phyloP scores from a whole-genome alignment of 805 yeast species.

The Ogataea trehaloabstinens region DNA sequence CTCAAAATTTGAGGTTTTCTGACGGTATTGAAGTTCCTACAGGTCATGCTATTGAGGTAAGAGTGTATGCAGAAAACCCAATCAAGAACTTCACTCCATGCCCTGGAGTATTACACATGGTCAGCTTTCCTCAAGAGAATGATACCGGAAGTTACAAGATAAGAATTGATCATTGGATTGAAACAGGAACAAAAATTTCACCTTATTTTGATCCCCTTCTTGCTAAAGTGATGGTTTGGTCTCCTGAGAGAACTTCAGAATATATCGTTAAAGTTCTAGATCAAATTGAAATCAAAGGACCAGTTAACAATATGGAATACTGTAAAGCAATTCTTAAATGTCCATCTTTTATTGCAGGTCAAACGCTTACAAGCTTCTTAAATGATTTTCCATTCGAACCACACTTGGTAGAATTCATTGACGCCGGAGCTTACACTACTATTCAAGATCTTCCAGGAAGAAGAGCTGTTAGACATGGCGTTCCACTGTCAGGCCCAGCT shows the following conservation, averaged over 20 bases:
- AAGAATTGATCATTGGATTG: conserved; percentile 91
- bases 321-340: conserved; percentile 80
- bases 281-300: conserved; percentile 84
- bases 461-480: conserved; percentile 83
- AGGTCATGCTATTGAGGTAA: conserved; percentile 95
- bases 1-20: conserved; percentile 3
- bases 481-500: conserved; percentile 99
- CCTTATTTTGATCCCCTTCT: conserved; percentile 96
- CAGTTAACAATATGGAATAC: conserved; percentile 86
- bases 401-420: conserved; percentile 74
- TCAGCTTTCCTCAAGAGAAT: conserved; percentile 59
- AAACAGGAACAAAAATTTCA: conserved; percentile 79
- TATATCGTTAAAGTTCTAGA: conserved; percentile 75
- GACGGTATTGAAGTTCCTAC: conserved; percentile 35
- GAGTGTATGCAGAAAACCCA: conserved; percentile 96
- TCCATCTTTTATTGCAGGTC: conserved; percentile 74
- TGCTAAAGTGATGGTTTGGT: conserved; percentile 95
- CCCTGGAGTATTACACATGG: conserved; percentile 89
- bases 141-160: conserved; percentile 51
- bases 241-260: conserved; percentile 77
- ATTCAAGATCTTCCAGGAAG: conserved; percentile 96
- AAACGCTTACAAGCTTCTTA: conserved; percentile 81
- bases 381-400: conserved; percentile 78
- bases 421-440: conserved; percentile 94
- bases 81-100: conserved; percentile 92